Evolutionary conservation across 176 grass and related monocot genomes (phyloP).

Genomic region (Lolium perenne): DNA sequence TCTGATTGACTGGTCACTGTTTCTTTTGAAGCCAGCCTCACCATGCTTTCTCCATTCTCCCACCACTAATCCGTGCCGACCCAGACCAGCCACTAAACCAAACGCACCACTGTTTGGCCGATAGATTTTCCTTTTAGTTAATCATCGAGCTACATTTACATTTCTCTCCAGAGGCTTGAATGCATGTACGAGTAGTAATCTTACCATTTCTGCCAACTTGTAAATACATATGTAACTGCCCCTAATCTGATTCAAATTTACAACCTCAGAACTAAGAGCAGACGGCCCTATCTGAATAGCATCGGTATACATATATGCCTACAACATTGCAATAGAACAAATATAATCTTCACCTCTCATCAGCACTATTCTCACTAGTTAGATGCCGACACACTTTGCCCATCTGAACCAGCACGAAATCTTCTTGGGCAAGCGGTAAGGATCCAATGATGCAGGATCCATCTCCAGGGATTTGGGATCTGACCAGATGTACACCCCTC

Average conservation of each 20-base stretch:
- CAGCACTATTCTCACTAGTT: not conserved
- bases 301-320: not conserved
- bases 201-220: not conserved
- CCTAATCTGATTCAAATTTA: constrained; percentile 30
- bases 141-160: not conserved
- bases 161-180: not conserved
- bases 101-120: not conserved
- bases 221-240: not conserved
- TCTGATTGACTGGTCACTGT: no score
- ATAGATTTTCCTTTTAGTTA: not conserved
- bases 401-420: constrained; percentile 82
- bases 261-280: constrained; percentile 30
- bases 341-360: constrained; percentile 36
- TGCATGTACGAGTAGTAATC: not conserved
- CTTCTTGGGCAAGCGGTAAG: constrained; percentile 78
- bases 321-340: constrained; percentile 40
- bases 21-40: no score
- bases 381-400: constrained; percentile 77
- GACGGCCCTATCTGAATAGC: constrained; percentile 9
- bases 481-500: constrained; percentile 98
- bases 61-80: not conserved
- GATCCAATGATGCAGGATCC: constrained; percentile 70
- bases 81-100: not conserved
- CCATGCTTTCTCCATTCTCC: not conserved
- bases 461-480: constrained; percentile 66